A percentile compares a stretch with the other conserved stretches of the same genome.
Evolutionary conservation across 176 grass and related monocot species (phyloP).

Genomic region (Hsuehochloa calcarea): DNA sequence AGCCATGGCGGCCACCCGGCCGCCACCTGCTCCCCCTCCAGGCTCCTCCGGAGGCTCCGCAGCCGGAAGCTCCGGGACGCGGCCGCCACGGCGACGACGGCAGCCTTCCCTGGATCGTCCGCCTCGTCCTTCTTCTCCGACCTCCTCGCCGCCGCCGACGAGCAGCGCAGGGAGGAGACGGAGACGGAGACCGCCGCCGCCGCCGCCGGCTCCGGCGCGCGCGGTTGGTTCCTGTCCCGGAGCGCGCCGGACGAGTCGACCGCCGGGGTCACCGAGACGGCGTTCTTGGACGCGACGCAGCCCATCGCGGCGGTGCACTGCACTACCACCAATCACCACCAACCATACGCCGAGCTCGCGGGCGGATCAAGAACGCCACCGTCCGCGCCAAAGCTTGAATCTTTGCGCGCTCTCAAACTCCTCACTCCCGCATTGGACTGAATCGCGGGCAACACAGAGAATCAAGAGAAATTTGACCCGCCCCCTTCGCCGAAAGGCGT

Average conservation of each 20-base stretch:
- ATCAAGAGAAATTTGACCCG: neutral
- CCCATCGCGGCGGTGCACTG: slow-evolving; percentile 53
- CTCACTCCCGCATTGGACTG: slow-evolving; percentile 38
- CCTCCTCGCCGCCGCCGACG: slow-evolving; percentile 32
- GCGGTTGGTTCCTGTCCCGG: slow-evolving; percentile 9
- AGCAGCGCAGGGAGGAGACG: slow-evolving; percentile 18
- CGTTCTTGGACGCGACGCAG: slow-evolving; percentile 86
- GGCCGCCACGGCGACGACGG: neutral
- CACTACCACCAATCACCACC: neutral
- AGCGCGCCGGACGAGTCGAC: slow-evolving; percentile 48
- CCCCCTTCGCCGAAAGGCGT: slow-evolving; percentile 11
- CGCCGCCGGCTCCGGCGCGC: neutral
- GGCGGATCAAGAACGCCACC: neutral
- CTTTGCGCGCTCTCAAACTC: neutral
- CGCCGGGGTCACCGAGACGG: slow-evolving; percentile 62
- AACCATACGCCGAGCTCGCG: slow-evolving; percentile 19
- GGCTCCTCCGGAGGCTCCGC: slow-evolving; percentile 67
- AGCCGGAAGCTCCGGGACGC: slow-evolving; percentile 57
- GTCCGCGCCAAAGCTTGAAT: neutral
- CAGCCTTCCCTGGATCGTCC: slow-evolving; percentile 39
- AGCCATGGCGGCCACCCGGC: slow-evolving; percentile 99
- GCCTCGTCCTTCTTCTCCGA: slow-evolving; percentile 46
- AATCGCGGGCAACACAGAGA: neutral
- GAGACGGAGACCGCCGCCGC: slow-evolving; percentile 11
- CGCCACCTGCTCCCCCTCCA: slow-evolving; percentile 93